These are phyloP conservation scores for Colletotrichum melonis DNA, from an alignment of 2,329 filamentous ascomycete species.

Conservation along the genomic window DNA sequence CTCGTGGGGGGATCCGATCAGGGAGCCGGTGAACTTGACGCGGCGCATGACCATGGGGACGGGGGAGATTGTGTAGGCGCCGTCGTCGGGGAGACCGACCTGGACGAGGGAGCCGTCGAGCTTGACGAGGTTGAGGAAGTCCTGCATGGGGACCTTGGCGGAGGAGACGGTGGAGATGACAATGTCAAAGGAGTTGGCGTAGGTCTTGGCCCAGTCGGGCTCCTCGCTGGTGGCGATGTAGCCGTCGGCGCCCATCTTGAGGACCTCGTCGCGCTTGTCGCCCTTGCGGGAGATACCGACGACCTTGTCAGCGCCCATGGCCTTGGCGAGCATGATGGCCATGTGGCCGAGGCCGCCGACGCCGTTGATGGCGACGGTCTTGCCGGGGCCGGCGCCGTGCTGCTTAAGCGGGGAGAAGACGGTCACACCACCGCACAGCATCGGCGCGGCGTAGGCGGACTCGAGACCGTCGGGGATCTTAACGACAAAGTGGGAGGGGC, in stretches of 20 bases:
- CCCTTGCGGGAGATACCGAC: conserved; percentile 67
- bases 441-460: conserved; percentile 63
- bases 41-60: conserved; percentile 68
- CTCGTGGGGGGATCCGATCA: conserved; percentile 62
- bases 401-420: conserved; percentile 72
- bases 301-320: conserved; percentile 71
- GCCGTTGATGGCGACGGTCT: conserved; percentile 74
- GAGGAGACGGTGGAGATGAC: conserved; percentile 68
- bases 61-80: conserved; percentile 53
- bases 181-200: conserved; percentile 64
- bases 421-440: conserved; percentile 79
- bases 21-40: conserved; percentile 58
- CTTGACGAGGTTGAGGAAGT: conserved; percentile 70
- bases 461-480: conserved; percentile 57
- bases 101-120: conserved; percentile 69
- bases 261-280: conserved; percentile 65
- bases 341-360: conserved; percentile 78
- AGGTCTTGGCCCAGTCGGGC: conserved; percentile 63
- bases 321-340: conserved; percentile 75
- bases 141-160: conserved; percentile 56
- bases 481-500: conserved; percentile 58
- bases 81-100: conserved; percentile 65
- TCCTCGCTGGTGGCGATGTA: conserved; percentile 59
- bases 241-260: conserved; percentile 67
- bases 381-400: conserved; percentile 74